Evolutionary conservation across 257 asterid species (phyloP).

Genomic region (Nicotiana paniculata): DNA sequence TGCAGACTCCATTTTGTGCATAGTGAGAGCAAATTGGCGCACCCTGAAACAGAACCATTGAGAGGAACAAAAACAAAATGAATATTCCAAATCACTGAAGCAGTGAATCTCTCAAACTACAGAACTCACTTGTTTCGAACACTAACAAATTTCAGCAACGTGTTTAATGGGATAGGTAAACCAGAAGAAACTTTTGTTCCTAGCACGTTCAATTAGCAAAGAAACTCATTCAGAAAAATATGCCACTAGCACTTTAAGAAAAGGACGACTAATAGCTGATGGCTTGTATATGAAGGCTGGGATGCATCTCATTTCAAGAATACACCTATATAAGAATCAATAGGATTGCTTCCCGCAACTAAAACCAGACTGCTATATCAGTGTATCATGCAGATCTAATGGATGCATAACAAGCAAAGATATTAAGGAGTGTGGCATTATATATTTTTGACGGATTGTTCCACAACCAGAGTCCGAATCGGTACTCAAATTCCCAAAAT

Average conservation of each 20-base stretch:
- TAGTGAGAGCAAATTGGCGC: slow-evolving; percentile 76
- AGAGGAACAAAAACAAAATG: background rate
- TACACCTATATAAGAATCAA: background rate
- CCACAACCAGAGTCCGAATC: too few relatives aligned
- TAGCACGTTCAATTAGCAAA: background rate
- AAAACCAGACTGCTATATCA: background rate
- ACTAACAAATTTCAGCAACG: background rate
- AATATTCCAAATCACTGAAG: background rate
- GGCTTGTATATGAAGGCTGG: background rate
- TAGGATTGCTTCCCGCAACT: background rate
- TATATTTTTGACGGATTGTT: background rate
- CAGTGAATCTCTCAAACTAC: background rate
- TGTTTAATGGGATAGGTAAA: background rate
- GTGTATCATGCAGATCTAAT: background rate
- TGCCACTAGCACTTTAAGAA: background rate
- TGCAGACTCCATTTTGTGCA: slow-evolving; percentile 78
- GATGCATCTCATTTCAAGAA: background rate
- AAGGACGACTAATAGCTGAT: background rate
- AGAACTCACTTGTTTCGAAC: background rate
- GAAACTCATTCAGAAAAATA: background rate
- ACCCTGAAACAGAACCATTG: slow-evolving; percentile 41
- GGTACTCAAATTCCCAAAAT: too few relatives aligned
- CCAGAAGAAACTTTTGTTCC: background rate
- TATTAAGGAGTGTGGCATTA: background rate
- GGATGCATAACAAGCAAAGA: background rate